Base-by-base conservation (phyloP, 306 rosid species). In the Ceratonia siliqua region DNA sequence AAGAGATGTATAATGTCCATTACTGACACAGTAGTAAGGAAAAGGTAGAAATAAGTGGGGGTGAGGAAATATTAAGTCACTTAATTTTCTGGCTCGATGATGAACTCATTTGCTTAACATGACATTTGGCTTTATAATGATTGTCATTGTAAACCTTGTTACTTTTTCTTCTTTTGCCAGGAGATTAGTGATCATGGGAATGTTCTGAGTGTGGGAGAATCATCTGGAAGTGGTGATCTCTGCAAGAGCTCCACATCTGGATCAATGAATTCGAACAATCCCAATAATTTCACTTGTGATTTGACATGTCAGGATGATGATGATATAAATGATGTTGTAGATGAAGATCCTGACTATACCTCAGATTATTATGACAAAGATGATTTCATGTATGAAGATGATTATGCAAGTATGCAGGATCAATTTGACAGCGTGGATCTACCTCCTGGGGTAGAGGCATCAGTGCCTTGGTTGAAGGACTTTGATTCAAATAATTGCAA, bases 371-470 rank as follows among this genome's bases (percentile, higher is more conserved):
- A 84, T 17, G 84, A 83, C 30, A 32, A 83, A 68, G 85, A 87
- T 20, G 80, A 79, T 1, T 79, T 68, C 13, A 70, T 75, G 53
- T 73, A 25, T 45, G 86, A 80, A 68, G 87, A 89, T 50, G 74
- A 82, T 36, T 87, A 83, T 66, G 25, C 70, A 5, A 70, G 30
- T 21, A 73, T 91, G 87, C 89, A 84, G 81, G 79, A 84, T 55
- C 90, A 91, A 8, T 89, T 91, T 84, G 97, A 91, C 82, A 84
- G 25, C 59, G 96, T 82, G 86, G 86, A 91, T 83, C 85, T 89
- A 66, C 97, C 97, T 69, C 81, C 94, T 27, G 97, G 97, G 61
- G 92, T 89, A 66, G 97, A 91, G 81, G 92, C 87, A 32, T 11
- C 91, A 50, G 45, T 91, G 68, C 94, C 97, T 50, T 91, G 92